Evolutionary conservation across 2,329 filamentous ascomycete species (phyloP).

Genomic region (Chaetothyriales sp.): DNA sequence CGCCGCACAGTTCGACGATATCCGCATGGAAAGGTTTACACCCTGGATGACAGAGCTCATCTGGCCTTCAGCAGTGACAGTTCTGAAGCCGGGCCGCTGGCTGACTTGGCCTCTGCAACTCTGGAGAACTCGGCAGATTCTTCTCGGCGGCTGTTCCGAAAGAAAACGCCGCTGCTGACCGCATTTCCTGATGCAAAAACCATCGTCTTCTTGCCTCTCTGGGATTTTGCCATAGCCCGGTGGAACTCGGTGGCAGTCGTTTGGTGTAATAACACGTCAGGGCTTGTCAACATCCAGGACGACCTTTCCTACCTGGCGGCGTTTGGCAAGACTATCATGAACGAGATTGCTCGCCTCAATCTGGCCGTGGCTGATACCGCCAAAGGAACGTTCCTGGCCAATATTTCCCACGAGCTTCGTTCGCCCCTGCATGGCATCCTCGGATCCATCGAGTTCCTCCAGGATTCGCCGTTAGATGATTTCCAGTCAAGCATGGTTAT

Average conservation of each 20-base stretch:
- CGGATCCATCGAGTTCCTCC: conserved; percentile 28
- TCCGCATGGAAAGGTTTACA: conserved; percentile 38
- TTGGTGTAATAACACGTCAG: conserved; percentile 25
- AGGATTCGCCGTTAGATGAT: conserved; percentile 25
- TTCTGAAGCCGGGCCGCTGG: conserved; percentile 11
- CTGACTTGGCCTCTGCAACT: conserved; percentile 8
- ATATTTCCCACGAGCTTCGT: conserved; percentile 30
- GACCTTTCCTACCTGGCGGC: conserved; percentile 28
- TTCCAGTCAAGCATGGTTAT: conserved; percentile 27
- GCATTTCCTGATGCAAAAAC: conserved; percentile 11
- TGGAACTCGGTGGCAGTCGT: conserved; percentile 34
- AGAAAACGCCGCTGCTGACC: conserved; percentile 8
- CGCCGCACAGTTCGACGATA: conserved; percentile 30
- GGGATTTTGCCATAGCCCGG: conserved; percentile 34
- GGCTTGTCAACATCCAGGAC: conserved; percentile 21
- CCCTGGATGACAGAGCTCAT: conserved; percentile 76
- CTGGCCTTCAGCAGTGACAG: conserved; percentile 58
- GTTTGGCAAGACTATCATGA: conserved; percentile 29
- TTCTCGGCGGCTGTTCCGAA: conserved; percentile 5
- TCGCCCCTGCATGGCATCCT: conserved; percentile 30
- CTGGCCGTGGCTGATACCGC: conserved; percentile 29
- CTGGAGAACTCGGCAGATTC: conserved; percentile 17
- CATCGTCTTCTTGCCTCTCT: conserved; percentile 34
- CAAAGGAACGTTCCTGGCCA: conserved; percentile 31
- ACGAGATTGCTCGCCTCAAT: conserved; percentile 29